These are phyloP conservation scores for Fusarium globosum DNA, from an alignment of 2,329 filamentous ascomycete genomes.

Conservation along the genomic window DNA sequence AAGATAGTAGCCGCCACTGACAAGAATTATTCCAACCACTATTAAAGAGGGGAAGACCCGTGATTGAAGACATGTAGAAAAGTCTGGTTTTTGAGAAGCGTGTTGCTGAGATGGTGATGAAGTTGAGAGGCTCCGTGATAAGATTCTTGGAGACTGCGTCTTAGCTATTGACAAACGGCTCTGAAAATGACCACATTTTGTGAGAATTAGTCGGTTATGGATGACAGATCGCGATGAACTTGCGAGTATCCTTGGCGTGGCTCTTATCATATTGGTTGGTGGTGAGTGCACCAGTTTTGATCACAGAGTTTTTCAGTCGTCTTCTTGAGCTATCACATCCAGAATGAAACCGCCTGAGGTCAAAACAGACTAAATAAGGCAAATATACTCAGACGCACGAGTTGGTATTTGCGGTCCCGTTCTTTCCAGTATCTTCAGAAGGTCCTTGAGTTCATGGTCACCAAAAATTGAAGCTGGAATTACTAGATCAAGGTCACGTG, in stretches of 20 bases:
- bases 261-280: conserved; percentile 6
- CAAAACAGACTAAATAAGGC: not conserved
- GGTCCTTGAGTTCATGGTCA: not conserved
- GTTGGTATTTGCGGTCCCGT: not conserved
- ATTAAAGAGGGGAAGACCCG: conserved; percentile 40
- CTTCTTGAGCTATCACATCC: not conserved
- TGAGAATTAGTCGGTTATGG: not conserved
- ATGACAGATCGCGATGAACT: not conserved
- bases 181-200: not conserved
- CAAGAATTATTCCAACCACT: conserved; percentile 38
- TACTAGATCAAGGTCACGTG: conserved; percentile 35
- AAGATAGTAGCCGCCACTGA: conserved; percentile 44
- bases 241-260: conserved; percentile 8
- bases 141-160: not conserved
- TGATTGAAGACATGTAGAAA: conserved; percentile 60
- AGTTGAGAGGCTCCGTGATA: not conserved
- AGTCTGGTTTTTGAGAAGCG: conserved; percentile 25
- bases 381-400: accelerated
- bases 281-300: not conserved
- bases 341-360: not conserved
- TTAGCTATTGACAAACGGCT: not conserved
- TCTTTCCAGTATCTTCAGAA: not conserved
- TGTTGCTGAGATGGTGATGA: conserved; percentile 4
- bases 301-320: not conserved
- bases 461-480: conserved; percentile 11